phyloP scores from a whole-genome alignment of 345 rosid genomes.

The Syzygium jambos region DNA sequence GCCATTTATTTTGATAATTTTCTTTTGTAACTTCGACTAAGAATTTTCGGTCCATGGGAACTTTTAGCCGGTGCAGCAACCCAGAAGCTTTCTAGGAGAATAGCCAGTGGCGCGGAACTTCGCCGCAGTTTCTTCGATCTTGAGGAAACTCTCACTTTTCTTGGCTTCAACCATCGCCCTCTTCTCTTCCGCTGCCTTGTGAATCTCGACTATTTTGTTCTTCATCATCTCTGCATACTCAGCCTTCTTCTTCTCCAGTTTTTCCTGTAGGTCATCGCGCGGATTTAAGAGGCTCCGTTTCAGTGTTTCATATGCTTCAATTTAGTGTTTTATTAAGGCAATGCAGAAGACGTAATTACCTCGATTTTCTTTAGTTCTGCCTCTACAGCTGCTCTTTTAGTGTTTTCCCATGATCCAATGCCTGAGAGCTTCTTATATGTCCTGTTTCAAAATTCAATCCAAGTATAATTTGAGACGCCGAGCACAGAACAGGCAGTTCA shows the following conservation, averaged over 20 bases:
- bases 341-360: slow-evolving; percentile 16
- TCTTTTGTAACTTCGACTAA: neutral
- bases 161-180: slow-evolving; percentile 47
- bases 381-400: slow-evolving; percentile 47
- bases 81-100: slow-evolving; percentile 28
- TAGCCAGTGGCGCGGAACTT: slow-evolving; percentile 39
- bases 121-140: slow-evolving; percentile 38
- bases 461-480: neutral
- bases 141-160: slow-evolving; percentile 26
- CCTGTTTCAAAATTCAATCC: slow-evolving; percentile 20
- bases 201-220: slow-evolving; percentile 49
- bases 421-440: slow-evolving; percentile 45
- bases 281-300: neutral
- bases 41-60: neutral
- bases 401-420: slow-evolving; percentile 54
- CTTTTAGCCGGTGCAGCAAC: slow-evolving; percentile 25
- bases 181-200: slow-evolving; percentile 55
- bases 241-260: slow-evolving; percentile 47
- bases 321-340: neutral
- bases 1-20: neutral
- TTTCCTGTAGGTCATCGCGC: slow-evolving; percentile 27
- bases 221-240: slow-evolving; percentile 42
- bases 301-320: neutral
- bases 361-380: slow-evolving; percentile 39
- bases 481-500: neutral